A percentile compares a stretch with the other conserved stretches of the same genome.
These are phyloP conservation scores for Chaetomium cochliodes DNA, from an alignment of 495 filamentous ascomycete genomes.

Conservation along the genomic window DNA sequence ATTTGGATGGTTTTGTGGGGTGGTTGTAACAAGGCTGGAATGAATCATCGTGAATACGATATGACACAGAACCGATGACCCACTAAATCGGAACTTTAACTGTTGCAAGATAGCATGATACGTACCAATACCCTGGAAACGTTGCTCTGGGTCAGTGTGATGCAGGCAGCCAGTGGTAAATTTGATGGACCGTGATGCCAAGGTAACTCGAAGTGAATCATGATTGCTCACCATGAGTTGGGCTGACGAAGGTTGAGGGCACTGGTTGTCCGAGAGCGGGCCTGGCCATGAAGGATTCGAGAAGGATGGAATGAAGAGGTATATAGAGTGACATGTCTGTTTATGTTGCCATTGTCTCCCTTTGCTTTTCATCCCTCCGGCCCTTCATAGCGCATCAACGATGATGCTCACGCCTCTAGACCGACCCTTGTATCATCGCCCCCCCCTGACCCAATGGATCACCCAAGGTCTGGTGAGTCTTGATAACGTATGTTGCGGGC, in stretches of 20 bases:
- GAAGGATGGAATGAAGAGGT: background rate
- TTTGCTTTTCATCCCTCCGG: no score
- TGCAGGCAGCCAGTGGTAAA: background rate
- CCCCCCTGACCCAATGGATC: no score
- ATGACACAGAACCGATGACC: background rate
- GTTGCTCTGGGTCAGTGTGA: no score
- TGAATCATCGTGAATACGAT: background rate
- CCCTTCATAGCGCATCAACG: no score
- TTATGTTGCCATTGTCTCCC: no score
- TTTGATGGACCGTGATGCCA: background rate
- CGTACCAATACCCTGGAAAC: background rate
- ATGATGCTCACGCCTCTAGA: no score
- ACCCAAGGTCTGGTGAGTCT: no score
- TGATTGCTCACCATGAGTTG: background rate
- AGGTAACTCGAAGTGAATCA: background rate
- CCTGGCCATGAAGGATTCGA: background rate
- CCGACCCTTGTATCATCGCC: no score
- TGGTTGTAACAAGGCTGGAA: background rate
- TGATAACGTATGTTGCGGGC: no score
- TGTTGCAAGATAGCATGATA: background rate
- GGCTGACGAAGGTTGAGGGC: no score
- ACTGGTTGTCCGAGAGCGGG: background rate
- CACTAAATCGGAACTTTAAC: background rate
- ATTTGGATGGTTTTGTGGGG: background rate
- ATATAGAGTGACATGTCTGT: no score